phyloP scores from a whole-genome alignment of 2,329 filamentous ascomycete genomes.

The Cercospora zeae-maydis region DNA sequence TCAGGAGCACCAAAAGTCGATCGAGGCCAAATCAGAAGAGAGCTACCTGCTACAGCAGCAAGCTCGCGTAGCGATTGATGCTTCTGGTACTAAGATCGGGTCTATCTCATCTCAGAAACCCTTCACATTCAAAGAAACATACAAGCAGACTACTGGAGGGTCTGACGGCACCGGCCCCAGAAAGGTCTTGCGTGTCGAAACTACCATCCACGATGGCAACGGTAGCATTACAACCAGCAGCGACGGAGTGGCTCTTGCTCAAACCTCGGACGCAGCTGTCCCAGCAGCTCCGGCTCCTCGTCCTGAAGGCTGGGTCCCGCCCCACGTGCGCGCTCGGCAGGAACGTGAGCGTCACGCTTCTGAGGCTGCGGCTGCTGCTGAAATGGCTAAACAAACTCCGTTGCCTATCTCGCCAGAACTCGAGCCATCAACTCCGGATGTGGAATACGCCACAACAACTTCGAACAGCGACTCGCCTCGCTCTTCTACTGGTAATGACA shows the following conservation, averaged over 20 bases:
- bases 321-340: conserved; percentile 7
- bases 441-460: not conserved
- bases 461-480: not conserved
- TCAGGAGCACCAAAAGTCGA: conserved; percentile 2
- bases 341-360: conserved; percentile 3
- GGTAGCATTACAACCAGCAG: conserved; percentile 3
- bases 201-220: not conserved
- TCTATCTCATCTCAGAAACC: not conserved
- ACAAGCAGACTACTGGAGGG: not conserved
- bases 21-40: not conserved
- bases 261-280: not conserved
- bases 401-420: not conserved
- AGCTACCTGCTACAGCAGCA: not conserved
- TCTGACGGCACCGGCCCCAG: not conserved
- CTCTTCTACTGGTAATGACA: not conserved
- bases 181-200: not conserved
- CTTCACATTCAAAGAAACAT: conserved; percentile 8
- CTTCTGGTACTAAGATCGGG: not conserved
- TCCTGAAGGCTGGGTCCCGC: conserved; percentile 5
- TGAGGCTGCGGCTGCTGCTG: not conserved
- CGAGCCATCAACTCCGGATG: not conserved
- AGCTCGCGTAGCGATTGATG: not conserved
- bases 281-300: not conserved
- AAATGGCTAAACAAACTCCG: not conserved
- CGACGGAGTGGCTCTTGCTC: not conserved